Evolutionary conservation across 768 basidiomycete genomes (phyloP), one percentile per base, ranked within the genome.

Genomic region (Lactarius psammicola): DNA sequence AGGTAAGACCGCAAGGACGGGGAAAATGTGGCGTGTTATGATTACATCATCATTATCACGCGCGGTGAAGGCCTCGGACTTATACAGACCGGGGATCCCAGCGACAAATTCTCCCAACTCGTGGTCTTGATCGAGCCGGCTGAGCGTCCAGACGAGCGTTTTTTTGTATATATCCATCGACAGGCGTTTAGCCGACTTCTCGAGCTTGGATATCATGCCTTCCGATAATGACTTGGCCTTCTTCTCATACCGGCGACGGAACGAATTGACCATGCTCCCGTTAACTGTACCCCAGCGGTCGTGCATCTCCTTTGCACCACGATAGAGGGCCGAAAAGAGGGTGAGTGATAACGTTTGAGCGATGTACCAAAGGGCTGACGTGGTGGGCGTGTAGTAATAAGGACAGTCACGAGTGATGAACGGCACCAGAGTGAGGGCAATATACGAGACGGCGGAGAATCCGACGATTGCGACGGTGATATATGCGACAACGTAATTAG

Each of bases 351-450:
- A 1, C 6, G 17, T 15, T 44, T n/a, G 44, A 3, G 1, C 8
- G 9, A 8, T 17, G 44, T 44, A 60, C 59, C 59, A 60, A n/a
- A 60, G 31, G n/a, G 51, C 20, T 2, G 59, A 13, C 46, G 61
- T 40, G 20, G 30, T n/a, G 1, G 61, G 54, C 44, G 8, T 31
- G 30, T 36, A 13, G 30, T 36, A 13, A 38, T 62, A 62, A 11
- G 61, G 53, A 26, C 30, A 36, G 6, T 62, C 38, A 6, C 17
- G 38, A 6, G 51, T 26, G 54, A 55, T 18, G 4, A 56, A 17
- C 13, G 61, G 61, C 36, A 55, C 40, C 4, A 62, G 34, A 20
- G 51, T 23, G 23, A 51, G 34, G 7, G 31, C 6, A 13, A 44
- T 2, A 44, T 55, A 62, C 28, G 38, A 4, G 6, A 54, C 36